Base-by-base conservation (phyloP, 2,329 filamentous ascomycete species). In the Pseudocercospora fijiensis region DNA sequence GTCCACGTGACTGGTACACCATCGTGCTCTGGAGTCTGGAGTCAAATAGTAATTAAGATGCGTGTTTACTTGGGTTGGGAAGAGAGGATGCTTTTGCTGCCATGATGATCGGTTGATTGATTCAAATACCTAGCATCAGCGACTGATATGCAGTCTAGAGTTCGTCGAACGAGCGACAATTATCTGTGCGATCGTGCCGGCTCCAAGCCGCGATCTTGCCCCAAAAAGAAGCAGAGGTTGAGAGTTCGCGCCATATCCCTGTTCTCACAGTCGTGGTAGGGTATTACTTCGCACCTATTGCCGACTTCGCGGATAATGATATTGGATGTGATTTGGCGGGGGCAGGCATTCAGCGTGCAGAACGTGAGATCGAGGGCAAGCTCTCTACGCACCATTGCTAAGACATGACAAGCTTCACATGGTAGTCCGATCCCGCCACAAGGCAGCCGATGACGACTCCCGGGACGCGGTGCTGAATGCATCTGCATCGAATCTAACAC, bases 401-500 rank as follows among this genome's bases (percentile, higher is more conserved):
- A 53, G 49, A 24, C 24, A 26, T 24, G 22, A 53, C 49, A 26
- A 28, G 49, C 49, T 53, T 16, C 49, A n/a, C 49, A 28, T 52
- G 10, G 18, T n/a, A 18, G 27, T 26, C 49, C 24, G 10, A 22
- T 27, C 10, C 49, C 10, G 16, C 26, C 49, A 24, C 22, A 28
- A 10, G 3, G 13, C 24, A 53, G 18, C 26, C 49, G 4, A 28
- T 18, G 8, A 52, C 24, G 13, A 30, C 26, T 53, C 26, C 49
- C 5, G 11, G 33, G 55, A 60, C 58, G 47, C 58, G 47, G 30
- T 60, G 58, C 58, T 55, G 27, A 41, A 53, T 60, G 58, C 57
- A 26, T 37, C 13, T 53, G 22, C 4, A 41, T 52, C 20, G 26
- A 26, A n/a, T 41, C 80, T 75, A 98, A 80, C 94, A 98, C 74